Conservation (phyloP, 345 rosid genomes). For the Excoecaria cochinchinensis region DNA sequence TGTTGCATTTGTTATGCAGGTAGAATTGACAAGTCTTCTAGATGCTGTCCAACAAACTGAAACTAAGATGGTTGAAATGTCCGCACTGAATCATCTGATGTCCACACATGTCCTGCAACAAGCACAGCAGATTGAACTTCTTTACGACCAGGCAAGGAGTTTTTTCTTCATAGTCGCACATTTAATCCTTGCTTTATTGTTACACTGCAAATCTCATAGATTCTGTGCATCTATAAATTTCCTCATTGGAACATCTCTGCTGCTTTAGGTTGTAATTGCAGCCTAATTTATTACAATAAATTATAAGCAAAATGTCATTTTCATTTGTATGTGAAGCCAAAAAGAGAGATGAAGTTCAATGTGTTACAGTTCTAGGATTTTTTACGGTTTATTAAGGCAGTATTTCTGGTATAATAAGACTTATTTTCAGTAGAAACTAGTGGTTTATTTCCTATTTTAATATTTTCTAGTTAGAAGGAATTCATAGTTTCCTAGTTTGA, state of each 20-base stretch:
- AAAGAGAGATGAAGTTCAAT: not conserved
- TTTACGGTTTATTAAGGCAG: too few species aligned
- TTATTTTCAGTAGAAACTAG: too few species aligned
- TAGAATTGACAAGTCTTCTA: constrained; percentile 75
- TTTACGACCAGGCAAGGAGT: constrained; percentile 77
- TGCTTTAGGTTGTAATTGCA: not conserved
- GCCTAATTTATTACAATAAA: not conserved
- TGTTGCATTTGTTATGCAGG: constrained; percentile 43
- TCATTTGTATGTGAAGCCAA: not conserved
- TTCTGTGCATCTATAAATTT: not conserved
- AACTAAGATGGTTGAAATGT: constrained; percentile 98
- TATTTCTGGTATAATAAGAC: too few species aligned
- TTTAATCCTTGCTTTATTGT: not conserved
- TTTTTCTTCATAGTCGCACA: not conserved
- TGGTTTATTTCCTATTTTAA: too few species aligned
- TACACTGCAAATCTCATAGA: not conserved
- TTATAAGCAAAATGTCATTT: not conserved
- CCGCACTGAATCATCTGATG: constrained; percentile 91
- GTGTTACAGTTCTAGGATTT: too few species aligned
- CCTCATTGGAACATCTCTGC: not conserved
- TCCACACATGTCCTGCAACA: constrained; percentile 94
- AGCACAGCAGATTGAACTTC: constrained; percentile 82
- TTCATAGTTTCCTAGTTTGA: too few species aligned
- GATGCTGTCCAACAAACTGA: constrained; percentile 88
- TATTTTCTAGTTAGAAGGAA: too few species aligned